Base-by-base conservation (phyloP, 805 yeast genomes). In the Brettanomyces naardenensis region DNA sequence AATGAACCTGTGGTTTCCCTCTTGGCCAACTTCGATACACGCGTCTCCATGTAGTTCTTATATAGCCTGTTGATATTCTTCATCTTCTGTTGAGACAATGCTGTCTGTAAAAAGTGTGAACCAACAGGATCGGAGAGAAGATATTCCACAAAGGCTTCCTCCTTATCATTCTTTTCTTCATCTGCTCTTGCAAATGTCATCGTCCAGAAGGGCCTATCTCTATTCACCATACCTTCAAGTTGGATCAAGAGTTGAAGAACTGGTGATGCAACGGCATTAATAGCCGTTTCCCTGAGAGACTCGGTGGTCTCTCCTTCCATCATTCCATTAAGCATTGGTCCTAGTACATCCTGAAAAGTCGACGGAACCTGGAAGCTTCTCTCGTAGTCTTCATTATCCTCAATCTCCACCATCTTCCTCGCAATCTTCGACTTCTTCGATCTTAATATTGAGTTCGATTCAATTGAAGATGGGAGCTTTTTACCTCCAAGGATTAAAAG, bases 121-220 rank as follows among this genome's bases (percentile, higher is more conserved):
- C 97, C 98, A n/a, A 89, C 86, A 1, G 94, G 68, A 53, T 88
- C 95, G 6, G 92, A 75, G 27, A 90, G 62, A 38, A 89, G 66
- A 51, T 82, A 83, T 54, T 88, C 95, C 22, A 89, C 79, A 56
- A 83, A 88, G 0, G 92, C 76, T 44, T 74, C 89, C 49, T 84
- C 92, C 41, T 74, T 70, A 1, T 73, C 37, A 44, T 80, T 78
- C 36, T 59, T 67, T 42, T 68, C 77, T 3, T 66, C 73, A 11
- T 64, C 62, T 9, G 69, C 73, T 30, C 61, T 59, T 31, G 59
- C 56, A 61, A 87, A 84, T 0, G 80, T 65, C 31, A 72, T 56
- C 50, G 78, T 78, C 81, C 88, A 82, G 43, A 80, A 62, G 17
- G 76, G 65, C 54, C 90, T 75, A 38, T 78, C 86, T 51, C 77